Base-by-base conservation (phyloP, 2,329 filamentous ascomycete species). In the Cercospora zeae-maydis region DNA sequence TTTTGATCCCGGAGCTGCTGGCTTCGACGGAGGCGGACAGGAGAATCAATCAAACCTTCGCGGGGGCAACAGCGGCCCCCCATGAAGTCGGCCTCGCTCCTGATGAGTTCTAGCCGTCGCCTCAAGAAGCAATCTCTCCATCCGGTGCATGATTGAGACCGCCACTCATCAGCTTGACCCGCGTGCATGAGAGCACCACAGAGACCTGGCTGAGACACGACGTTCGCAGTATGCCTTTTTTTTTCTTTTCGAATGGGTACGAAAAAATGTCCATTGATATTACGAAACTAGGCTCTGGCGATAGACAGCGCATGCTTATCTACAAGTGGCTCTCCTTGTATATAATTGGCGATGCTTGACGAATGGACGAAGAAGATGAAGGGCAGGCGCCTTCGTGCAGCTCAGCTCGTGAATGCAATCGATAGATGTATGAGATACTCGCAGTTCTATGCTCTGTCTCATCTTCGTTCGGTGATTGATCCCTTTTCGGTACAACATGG, bases 1-100 rank as follows among this genome's bases (percentile, higher is more conserved):
- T 7, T 64, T 66, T 39, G 64, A 62, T 16, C 54, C 42, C 0
- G 49, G 24, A 14, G 19, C 52, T 60, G 55, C 36, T 19, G 56
- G 49, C 6, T 60, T 62, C 8, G 47, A 30, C 47, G 47, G 30
- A 11, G 27, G 24, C 13, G 47, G 24, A 13, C 47, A 52, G 27
- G 24, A 52, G 30, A 19, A 52, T 52, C 47, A 11, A 33, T 33
- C 24, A 31, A 19, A 52, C 27, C 47, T 11, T 10, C 24, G 31
- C 27, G 47, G 47, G 10, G 39, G 39, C 39, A 45, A 45, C n/a
- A 16, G 39, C 39, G 39, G 39, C 10, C 39, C 39, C 13, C 39
- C 19, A 21, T 45, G 16, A 13, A 19, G 13, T 4, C 19, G 39
- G n/a, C 4, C 16, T 11, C 2, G 6, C 4, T n/a, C 19, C 19